Percentiles rank a stretch among this genome's conserved stretches.
These are phyloP conservation scores for Fusarium nelsonii DNA, from an alignment of 2,329 filamentous ascomycete genomes.

Conservation along the genomic window DNA sequence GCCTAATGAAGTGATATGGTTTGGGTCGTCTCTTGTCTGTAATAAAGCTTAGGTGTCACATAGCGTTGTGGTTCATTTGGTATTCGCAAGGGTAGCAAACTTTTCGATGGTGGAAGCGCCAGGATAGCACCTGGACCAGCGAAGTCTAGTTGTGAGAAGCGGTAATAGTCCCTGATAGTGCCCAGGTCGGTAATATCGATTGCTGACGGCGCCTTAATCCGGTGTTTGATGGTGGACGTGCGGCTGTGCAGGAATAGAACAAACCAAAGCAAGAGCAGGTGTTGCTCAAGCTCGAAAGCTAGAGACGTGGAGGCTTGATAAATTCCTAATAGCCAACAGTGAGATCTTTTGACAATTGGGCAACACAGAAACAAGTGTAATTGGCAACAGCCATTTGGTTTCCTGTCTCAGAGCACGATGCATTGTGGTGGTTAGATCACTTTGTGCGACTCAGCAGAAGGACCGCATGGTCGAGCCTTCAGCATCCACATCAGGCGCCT, in stretches of 20 bases:
- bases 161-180: constrained; percentile 16
- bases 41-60: constrained; percentile 35
- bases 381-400: constrained; percentile 43
- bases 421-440: constrained; percentile 31
- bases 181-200: constrained; percentile 18
- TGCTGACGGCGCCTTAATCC: constrained; percentile 37
- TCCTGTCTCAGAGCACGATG: constrained; percentile 33
- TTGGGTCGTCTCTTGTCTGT: constrained; percentile 30
- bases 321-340: constrained; percentile 22
- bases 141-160: constrained; percentile 19
- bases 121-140: constrained; percentile 24
- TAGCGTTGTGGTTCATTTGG: constrained; percentile 25
- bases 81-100: constrained; percentile 21
- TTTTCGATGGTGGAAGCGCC: constrained; percentile 36
- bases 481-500: constrained; percentile 18
- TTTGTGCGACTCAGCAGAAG: constrained; percentile 36
- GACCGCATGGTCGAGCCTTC: constrained; percentile 18
- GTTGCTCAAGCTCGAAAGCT: constrained; percentile 25
- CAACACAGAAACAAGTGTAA: constrained; percentile 23
- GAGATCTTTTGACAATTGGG: constrained; percentile 28
- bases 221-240: constrained; percentile 32
- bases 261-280: constrained; percentile 24
- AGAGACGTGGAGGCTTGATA: constrained; percentile 26
- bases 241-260: constrained; percentile 29
- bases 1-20: constrained; percentile 28